phyloP scores from a whole-genome alignment of 2,329 filamentous ascomycete species.

The Venturiaceae sp. region DNA sequence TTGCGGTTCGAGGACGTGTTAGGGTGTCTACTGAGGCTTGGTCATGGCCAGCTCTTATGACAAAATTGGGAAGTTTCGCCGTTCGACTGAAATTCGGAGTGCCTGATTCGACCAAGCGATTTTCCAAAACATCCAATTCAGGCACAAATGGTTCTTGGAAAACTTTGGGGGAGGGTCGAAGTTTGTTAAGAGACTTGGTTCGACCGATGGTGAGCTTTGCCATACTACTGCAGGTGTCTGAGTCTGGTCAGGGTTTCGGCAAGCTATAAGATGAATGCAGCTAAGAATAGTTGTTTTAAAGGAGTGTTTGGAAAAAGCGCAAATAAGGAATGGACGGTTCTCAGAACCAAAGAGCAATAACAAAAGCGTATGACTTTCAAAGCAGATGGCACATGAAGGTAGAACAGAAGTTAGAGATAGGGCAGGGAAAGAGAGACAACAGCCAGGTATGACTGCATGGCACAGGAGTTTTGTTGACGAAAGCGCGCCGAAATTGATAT shows the following conservation, averaged over 20 bases:
- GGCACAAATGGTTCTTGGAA: neutral
- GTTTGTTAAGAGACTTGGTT: constrained; percentile 5
- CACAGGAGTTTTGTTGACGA: neutral
- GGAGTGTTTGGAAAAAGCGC: neutral
- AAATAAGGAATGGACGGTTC: constrained; percentile 29
- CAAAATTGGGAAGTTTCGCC: neutral
- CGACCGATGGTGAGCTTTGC: constrained; percentile 5
- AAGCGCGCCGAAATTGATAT: neutral
- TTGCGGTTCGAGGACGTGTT: constrained; percentile 3
- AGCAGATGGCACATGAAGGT: neutral
- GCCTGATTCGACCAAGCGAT: neutral
- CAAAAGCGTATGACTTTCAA: neutral
- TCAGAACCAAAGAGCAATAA: constrained; percentile 10
- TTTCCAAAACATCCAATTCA: neutral
- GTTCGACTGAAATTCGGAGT: neutral
- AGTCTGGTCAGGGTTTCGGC: neutral
- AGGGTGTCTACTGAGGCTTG: neutral
- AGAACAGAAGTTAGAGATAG: neutral
- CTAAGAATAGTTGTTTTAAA: neutral
- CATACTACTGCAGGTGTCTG: constrained; percentile 7
- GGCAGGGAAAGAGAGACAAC: neutral
- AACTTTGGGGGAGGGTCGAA: neutral
- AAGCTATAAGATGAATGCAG: neutral
- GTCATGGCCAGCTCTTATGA: neutral
- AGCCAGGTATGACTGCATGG: neutral